phyloP scores from a whole-genome alignment of 2,329 filamentous ascomycete genomes.

The Trichoderma endophyticum region DNA sequence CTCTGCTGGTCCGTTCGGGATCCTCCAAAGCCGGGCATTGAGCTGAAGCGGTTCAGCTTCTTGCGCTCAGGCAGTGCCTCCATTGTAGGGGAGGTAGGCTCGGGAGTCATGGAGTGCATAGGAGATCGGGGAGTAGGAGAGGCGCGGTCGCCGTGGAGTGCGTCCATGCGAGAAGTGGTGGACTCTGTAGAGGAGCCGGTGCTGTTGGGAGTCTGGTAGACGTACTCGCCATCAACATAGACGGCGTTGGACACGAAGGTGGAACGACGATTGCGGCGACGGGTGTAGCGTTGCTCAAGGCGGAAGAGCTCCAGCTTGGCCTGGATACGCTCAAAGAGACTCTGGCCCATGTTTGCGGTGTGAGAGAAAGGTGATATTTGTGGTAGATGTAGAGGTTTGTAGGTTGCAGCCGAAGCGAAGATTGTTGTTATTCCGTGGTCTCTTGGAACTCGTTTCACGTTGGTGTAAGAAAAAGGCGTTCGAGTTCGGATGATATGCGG shows the following conservation, averaged over 20 bases:
- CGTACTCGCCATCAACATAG: slow-evolving; percentile 94
- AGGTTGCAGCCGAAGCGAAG: not conserved
- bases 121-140: slow-evolving; percentile 19
- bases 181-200: slow-evolving; percentile 55
- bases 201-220: slow-evolving; percentile 66
- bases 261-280: slow-evolving; percentile 78
- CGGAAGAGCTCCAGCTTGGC: slow-evolving; percentile 85
- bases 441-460: not conserved
- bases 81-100: slow-evolving; percentile 25
- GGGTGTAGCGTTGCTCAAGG: slow-evolving; percentile 91
- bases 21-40: slow-evolving; percentile 55
- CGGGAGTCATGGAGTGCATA: slow-evolving; percentile 25
- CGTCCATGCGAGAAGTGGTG: slow-evolving; percentile 35
- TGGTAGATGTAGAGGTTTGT: not conserved
- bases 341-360: slow-evolving; percentile 44
- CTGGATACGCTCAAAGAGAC: slow-evolving; percentile 58
- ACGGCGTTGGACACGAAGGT: slow-evolving; percentile 85
- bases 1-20: slow-evolving; percentile 34
- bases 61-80: slow-evolving; percentile 40
- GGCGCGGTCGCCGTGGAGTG: slow-evolving; percentile 36
- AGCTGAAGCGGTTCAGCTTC: slow-evolving; percentile 53
- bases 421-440: not conserved
- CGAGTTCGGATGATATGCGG: not conserved
- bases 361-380: not conserved
- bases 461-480: not conserved